A percentile compares a stretch with the other conserved stretches of the same genome.
Conservation (phyloP, 345 rosid species). For the Dipteronia dyeriana region DNA sequence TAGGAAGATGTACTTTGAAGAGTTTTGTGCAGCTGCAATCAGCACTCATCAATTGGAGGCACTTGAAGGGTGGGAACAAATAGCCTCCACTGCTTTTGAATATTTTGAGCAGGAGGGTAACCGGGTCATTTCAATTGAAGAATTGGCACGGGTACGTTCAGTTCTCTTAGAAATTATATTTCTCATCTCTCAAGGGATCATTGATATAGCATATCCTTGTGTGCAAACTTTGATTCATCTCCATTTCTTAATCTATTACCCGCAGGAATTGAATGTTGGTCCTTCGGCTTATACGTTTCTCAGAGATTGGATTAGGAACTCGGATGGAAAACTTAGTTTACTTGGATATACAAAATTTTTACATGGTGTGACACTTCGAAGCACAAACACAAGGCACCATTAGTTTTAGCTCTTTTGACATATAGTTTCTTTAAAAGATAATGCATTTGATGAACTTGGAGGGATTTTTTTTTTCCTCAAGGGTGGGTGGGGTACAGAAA, state of each 20-base stretch:
- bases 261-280: constrained; percentile 81
- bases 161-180: not conserved
- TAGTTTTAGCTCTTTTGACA: constrained; percentile 29
- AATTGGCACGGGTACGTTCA: constrained; percentile 61
- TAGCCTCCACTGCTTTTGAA: constrained; percentile 60
- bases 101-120: constrained; percentile 79
- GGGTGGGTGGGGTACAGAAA: constrained; percentile 32
- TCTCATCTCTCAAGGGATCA: not conserved
- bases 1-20: constrained; percentile 78
- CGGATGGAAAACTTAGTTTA: constrained; percentile 86
- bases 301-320: constrained; percentile 75
- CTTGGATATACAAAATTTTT: constrained; percentile 79
- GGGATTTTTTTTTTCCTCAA: constrained; percentile 8
- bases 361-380: constrained; percentile 80
- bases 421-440: constrained; percentile 22
- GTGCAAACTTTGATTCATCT: not conserved
- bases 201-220: not conserved
- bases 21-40: constrained; percentile 86
- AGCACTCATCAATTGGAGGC: constrained; percentile 77
- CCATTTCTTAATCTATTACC: constrained; percentile 7
- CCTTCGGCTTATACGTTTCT: constrained; percentile 74
- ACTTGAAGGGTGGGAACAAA: constrained; percentile 73
- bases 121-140: constrained; percentile 68
- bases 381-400: constrained; percentile 75
- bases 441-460: constrained; percentile 11